Evolutionary conservation across 805 yeast species (phyloP), one percentile per base, ranked within the genome.

Genomic region (Wickerhamiella sergipiensis): DNA sequence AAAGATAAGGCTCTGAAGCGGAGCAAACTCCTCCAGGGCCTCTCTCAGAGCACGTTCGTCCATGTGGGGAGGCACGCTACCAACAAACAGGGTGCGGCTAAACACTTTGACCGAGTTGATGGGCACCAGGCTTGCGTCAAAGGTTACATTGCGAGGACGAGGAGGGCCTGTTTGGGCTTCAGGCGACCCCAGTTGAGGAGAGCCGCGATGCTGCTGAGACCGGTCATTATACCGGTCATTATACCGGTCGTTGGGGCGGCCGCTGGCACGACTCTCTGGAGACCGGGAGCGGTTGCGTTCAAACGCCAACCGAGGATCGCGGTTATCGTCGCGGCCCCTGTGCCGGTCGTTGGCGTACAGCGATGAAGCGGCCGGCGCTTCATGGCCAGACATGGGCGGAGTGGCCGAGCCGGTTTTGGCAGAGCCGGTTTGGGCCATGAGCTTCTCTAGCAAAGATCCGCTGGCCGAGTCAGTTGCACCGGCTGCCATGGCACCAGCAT

Each of bases 71-170:
- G 95, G 94, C 40, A 92, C 86, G 62, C 97, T 97, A 47, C 97
- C 97, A 53, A 92, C 81, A 61, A 92, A 92, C 53, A 92, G 70
- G 0, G 98, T 92, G 69, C 98, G 80, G 49, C 95, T 83, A 59
- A 77, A 76, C 1, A 90, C 96, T 63, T 83, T 84, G 59, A 90
- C 76, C 43, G 83, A 75, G 43, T 88, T 95, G 46, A 80, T 78
- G 1, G 95, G 92, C 52, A 57, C 47, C 8, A 88, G 68, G 12
- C 77, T 67, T 40, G 76, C 75, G 66, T 89, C 97, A 61, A 73
- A 74, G 10, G 81, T 75, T 44, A 87, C 81, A 51, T 77, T 78
- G 60, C 80, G 79, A n/a, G 82, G 81, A 47, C 18, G 47, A 2
- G 24, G 15, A 2, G 43, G 43, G 3, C 43, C 43, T 6, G 22